Evolutionary conservation across 805 yeast genomes (phyloP).

Genomic region (Metschnikowia continentalis): DNA sequence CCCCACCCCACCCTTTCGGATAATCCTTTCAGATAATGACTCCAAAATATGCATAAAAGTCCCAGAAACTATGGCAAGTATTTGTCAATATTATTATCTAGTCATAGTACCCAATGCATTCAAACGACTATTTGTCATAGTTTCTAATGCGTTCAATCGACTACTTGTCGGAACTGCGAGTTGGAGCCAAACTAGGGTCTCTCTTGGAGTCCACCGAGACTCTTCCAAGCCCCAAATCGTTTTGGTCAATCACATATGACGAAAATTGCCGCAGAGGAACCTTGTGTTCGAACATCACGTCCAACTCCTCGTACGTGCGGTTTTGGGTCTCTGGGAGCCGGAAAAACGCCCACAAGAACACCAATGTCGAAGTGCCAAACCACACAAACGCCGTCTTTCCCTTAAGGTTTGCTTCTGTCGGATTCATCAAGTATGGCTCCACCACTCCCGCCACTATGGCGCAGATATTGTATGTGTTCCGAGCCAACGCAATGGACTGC

Average conservation of each 20-base stretch:
- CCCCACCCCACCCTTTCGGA: too few relatives aligned
- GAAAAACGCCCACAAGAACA: slow-evolving; percentile 29
- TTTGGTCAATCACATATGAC: slow-evolving; percentile 1
- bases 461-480: slow-evolving; percentile 9
- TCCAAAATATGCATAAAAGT: too few relatives aligned
- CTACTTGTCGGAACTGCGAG: too few relatives aligned
- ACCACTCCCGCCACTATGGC: slow-evolving; percentile 11
- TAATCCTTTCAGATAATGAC: too few relatives aligned
- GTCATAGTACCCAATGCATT: too few relatives aligned
- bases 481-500: slow-evolving; percentile 10
- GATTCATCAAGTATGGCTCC: slow-evolving; percentile 10
- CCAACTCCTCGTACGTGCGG: slow-evolving; percentile 12
- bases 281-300: slow-evolving; percentile 8
- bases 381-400: slow-evolving; percentile 11
- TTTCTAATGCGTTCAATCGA: too few relatives aligned
- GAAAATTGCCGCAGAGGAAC: slow-evolving; percentile 6
- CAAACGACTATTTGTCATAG: too few relatives aligned
- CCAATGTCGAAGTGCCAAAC: slow-evolving; percentile 16
- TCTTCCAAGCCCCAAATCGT: slow-evolving; percentile 1
- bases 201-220: too few relatives aligned
- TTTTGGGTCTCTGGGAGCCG: slow-evolving; percentile 9
- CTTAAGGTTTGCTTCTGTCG: slow-evolving; percentile 11
- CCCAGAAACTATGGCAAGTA: too few relatives aligned
- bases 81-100: too few relatives aligned
- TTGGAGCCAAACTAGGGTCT: too few relatives aligned